These are phyloP conservation scores for Hypoxylon sp. DNA, from an alignment of 2,329 filamentous ascomycete genomes.

Conservation along the genomic window DNA sequence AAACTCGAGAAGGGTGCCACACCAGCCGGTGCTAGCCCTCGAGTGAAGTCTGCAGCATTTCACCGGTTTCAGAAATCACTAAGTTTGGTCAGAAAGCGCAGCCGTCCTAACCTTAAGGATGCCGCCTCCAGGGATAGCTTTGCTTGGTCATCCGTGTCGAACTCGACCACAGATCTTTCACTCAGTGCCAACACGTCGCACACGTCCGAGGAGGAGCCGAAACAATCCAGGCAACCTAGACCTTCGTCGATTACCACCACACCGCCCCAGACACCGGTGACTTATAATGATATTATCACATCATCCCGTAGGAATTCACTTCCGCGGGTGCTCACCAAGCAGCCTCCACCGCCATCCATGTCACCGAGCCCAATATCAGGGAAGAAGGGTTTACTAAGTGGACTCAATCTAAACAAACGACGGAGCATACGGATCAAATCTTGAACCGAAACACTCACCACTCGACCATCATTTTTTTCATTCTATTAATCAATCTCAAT, in stretches of 20 bases:
- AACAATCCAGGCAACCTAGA: slow-evolving; percentile 45
- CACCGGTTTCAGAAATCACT: slow-evolving; percentile 64
- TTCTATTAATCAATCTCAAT: slow-evolving; percentile 20
- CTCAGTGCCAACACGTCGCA: slow-evolving; percentile 40
- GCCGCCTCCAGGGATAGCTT: slow-evolving; percentile 55
- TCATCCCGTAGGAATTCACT: slow-evolving; percentile 59
- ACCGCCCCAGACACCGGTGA: slow-evolving; percentile 54
- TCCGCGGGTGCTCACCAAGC: slow-evolving; percentile 43
- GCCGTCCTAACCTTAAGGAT: slow-evolving; percentile 62
- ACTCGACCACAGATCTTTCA: slow-evolving; percentile 41
- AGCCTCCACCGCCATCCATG: slow-evolving; percentile 40
- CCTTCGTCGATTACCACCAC: slow-evolving; percentile 46
- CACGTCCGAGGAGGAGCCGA: slow-evolving; percentile 53
- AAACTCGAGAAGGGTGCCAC: slow-evolving; percentile 51
- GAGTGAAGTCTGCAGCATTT: slow-evolving; percentile 62
- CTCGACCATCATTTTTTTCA: slow-evolving; percentile 13
- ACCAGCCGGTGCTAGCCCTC: slow-evolving; percentile 48
- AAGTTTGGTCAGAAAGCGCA: slow-evolving; percentile 68
- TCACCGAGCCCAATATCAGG: slow-evolving; percentile 44
- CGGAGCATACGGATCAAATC: slow-evolving; percentile 56
- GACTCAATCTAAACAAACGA: slow-evolving; percentile 55
- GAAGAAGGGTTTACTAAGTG: slow-evolving; percentile 54
- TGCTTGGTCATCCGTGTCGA: slow-evolving; percentile 51
- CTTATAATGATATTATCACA: slow-evolving; percentile 63
- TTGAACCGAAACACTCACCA: slow-evolving; percentile 28